Percentiles rank a stretch among this genome's conserved stretches.
phyloP scores from a whole-genome alignment of 257 asterid species.

The Phtheirospermum japonicum region DNA sequence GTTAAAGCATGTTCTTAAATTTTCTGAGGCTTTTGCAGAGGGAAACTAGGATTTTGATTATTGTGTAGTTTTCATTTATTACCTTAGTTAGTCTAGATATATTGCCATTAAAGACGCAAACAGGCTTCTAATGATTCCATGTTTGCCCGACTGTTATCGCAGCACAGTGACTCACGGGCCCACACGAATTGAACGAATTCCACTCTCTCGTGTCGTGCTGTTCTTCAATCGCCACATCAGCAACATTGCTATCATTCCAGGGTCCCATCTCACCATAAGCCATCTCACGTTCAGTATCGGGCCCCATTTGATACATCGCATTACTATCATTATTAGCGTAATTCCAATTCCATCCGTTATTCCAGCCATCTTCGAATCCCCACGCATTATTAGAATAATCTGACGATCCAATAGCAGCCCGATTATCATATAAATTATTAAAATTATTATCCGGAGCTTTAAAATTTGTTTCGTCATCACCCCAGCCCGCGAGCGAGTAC shows the following conservation, averaged over 20 bases:
- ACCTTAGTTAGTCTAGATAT: too few relatives aligned
- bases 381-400: conserved; percentile 22
- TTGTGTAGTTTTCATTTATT: too few relatives aligned
- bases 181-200: conserved; percentile 27
- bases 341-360: conserved; percentile 29
- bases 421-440: conserved; percentile 26
- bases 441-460: conserved; percentile 23
- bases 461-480: conserved; percentile 44
- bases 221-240: not conserved
- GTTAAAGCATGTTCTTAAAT: too few relatives aligned
- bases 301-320: conserved; percentile 17
- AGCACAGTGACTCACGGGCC: conserved; percentile 27
- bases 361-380: conserved; percentile 32
- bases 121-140: conserved; percentile 33
- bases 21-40: too few relatives aligned
- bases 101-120: conserved; percentile 17
- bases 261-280: too few relatives aligned
- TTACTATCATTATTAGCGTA: conserved; percentile 17
- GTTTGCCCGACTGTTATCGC: conserved; percentile 36
- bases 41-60: too few relatives aligned
- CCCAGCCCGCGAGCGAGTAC: conserved; percentile 58
- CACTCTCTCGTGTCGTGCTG: conserved; percentile 24
- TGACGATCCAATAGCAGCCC: conserved; percentile 35
- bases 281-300: conserved; percentile 8
- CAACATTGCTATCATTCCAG: too few relatives aligned